phyloP scores from a whole-genome alignment of 805 yeast genomes.

The Metschnikowia hibisci region DNA sequence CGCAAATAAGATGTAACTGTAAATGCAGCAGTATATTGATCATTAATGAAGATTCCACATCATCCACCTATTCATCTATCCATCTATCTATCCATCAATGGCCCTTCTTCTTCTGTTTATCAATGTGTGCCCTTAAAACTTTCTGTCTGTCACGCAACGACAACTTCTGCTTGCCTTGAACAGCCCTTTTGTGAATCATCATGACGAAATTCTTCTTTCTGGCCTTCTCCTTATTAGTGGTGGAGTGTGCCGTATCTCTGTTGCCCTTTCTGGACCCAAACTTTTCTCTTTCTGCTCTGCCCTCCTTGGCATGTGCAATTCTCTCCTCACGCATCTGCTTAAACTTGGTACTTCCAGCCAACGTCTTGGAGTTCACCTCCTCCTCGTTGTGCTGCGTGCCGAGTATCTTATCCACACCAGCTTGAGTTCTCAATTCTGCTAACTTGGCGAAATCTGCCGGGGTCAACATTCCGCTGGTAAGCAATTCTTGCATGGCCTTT shows the following conservation, averaged over 20 bases:
- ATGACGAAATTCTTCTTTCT: conserved; percentile 98
- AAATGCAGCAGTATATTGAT: neutral
- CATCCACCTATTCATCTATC: neutral
- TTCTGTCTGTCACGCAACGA: conserved; percentile 89
- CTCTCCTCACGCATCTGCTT: conserved; percentile 90
- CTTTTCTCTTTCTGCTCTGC: conserved; percentile 87
- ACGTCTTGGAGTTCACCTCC: conserved; percentile 69
- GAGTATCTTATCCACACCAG: conserved; percentile 79
- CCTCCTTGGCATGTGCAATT: conserved; percentile 81
- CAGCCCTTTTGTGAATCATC: conserved; percentile 95
- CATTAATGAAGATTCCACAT: neutral
- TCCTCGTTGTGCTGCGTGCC: conserved; percentile 73
- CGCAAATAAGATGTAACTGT: neutral
- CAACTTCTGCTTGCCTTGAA: conserved; percentile 88
- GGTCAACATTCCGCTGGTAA: conserved; percentile 76
- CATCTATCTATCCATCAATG: conserved; percentile 27
- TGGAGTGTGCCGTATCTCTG: conserved; percentile 71
- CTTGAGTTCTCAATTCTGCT: conserved; percentile 79
- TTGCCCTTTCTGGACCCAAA: conserved; percentile 87
- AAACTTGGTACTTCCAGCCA: conserved; percentile 75
- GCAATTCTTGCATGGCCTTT: conserved; percentile 47
- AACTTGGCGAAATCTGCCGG: conserved; percentile 98
- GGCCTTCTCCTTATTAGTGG: conserved; percentile 94
- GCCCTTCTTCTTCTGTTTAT: conserved; percentile 88
- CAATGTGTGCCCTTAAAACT: conserved; percentile 78